Base-by-base conservation (phyloP, 2,329 filamentous ascomycete genomes). In the Beauveria medogensis region DNA sequence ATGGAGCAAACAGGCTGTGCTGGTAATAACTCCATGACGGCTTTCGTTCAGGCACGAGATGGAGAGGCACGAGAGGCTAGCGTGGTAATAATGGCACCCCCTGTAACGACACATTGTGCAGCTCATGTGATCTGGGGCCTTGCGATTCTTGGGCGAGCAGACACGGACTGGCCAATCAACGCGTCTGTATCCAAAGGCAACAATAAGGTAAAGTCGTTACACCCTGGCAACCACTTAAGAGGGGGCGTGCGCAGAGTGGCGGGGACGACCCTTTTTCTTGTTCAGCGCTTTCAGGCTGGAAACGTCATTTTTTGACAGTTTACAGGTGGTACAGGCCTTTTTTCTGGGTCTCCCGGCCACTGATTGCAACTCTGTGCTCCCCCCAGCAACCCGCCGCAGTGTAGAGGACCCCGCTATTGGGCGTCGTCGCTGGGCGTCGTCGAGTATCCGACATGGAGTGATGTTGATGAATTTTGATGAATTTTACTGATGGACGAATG, bases 41-140 rank as follows among this genome's bases (percentile, higher is more conserved):
- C 7, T 51, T 24, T 48, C 12, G 20, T 50, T 50, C 47, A 50
- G 47, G 47, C 24, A 50, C 26, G 7, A 20, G 26, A 20, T n/a
- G 26, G 26, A 30, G 18, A n/a, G 7, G 47, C 7, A 26, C 10
- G 20, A 24, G 22, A 50, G 47, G 24, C 34, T 18, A 51, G 24
- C 16, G 24, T n/a, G 14, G 5, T 16, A 37, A 37, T 55, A 55
- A 20, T 24, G 26, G 7, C 53, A 55, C 53, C 18, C 53, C 53
- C 40, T 46, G 24, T 18, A 30, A 40, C 24, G 28, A 24, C 16
- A 26, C 28, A 47, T 18, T 8, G 20, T 53, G 26, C 40, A 47
- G 50, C 50, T 54, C 58, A 60, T 60, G 58, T 60, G 58, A 59
- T 28, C 57, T 47, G 37, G 48, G 40, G 40, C 40, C 43, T 48